These are phyloP conservation scores for Candida silvicultrix DNA, from an alignment of 805 yeast genomes.

Conservation along the genomic window DNA sequence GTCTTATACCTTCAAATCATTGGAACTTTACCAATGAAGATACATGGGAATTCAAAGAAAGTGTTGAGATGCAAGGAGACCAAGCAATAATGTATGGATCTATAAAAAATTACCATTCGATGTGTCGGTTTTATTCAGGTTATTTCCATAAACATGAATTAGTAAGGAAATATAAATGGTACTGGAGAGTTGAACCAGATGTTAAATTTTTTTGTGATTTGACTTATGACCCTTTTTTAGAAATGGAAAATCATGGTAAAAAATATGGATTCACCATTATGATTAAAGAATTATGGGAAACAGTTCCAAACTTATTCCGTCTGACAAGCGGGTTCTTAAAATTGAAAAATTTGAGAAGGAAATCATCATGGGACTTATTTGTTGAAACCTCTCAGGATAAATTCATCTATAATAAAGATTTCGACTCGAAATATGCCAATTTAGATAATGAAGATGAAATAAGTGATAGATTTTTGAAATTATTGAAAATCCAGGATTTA, in stretches of 20 bases:
- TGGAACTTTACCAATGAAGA: constrained; percentile 59
- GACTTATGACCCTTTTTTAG: constrained; percentile 84
- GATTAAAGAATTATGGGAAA: constrained; percentile 70
- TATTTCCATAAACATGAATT: constrained; percentile 74
- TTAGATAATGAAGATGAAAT: constrained; percentile 22
- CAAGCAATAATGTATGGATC: constrained; percentile 79
- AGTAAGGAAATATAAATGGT: constrained; percentile 73
- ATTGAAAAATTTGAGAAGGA: constrained; percentile 39
- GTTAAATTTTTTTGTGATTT: constrained; percentile 87
- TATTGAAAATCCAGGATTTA: constrained; percentile 24
- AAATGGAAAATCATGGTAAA: constrained; percentile 66
- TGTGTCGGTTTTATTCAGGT: constrained; percentile 93
- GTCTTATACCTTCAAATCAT: constrained; percentile 44
- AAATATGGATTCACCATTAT: constrained; percentile 82
- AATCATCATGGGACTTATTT: constrained; percentile 69
- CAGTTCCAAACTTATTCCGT: constrained; percentile 77
- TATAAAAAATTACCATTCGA: constrained; percentile 77
- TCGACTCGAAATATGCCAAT: constrained; percentile 20
- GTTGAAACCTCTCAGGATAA: constrained; percentile 31
- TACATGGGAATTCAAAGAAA: constrained; percentile 36
- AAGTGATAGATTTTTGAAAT: constrained; percentile 21
- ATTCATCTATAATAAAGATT: constrained; percentile 27
- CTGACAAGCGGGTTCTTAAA: constrained; percentile 60
- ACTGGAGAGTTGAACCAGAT: constrained; percentile 95
- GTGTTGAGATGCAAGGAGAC: constrained; percentile 73